phyloP scores from a whole-genome alignment of 805 yeast genomes.

The Starmerella roubikii region DNA sequence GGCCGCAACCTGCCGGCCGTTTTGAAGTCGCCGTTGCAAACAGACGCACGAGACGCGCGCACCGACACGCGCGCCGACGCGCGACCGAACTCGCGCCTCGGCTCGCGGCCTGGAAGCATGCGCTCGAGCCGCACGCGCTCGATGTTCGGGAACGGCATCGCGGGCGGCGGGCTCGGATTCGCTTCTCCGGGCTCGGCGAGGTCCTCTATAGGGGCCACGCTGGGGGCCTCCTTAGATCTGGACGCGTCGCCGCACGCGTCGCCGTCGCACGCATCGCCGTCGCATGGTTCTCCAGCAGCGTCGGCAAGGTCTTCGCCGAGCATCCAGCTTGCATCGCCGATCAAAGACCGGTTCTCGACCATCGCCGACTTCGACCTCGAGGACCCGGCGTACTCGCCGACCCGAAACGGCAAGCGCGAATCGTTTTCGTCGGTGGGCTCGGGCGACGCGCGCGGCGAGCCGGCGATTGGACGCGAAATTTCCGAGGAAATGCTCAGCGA shows the following conservation, averaged over 20 bases:
- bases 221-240: too few relatives aligned
- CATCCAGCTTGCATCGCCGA: background rate
- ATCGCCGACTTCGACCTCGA: background rate
- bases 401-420: too few relatives aligned
- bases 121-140: background rate
- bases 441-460: too few relatives aligned
- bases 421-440: too few relatives aligned
- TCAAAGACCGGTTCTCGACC: background rate
- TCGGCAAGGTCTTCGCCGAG: too few relatives aligned
- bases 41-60: background rate
- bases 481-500: conserved; percentile 11
- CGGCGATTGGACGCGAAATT: conserved; percentile 3
- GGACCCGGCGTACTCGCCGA: background rate
- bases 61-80: too few relatives aligned
- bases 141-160: background rate
- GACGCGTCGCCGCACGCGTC: too few relatives aligned
- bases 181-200: background rate
- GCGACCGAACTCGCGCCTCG: background rate
- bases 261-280: background rate
- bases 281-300: background rate
- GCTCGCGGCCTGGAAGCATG: background rate
- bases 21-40: conserved; percentile 5
- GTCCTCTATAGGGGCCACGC: too few relatives aligned
- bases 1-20: conserved; percentile 12
- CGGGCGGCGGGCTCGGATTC: background rate